Conservation (phyloP, 768 basidiomycete species). For the Tremella fuciformis region DNA sequence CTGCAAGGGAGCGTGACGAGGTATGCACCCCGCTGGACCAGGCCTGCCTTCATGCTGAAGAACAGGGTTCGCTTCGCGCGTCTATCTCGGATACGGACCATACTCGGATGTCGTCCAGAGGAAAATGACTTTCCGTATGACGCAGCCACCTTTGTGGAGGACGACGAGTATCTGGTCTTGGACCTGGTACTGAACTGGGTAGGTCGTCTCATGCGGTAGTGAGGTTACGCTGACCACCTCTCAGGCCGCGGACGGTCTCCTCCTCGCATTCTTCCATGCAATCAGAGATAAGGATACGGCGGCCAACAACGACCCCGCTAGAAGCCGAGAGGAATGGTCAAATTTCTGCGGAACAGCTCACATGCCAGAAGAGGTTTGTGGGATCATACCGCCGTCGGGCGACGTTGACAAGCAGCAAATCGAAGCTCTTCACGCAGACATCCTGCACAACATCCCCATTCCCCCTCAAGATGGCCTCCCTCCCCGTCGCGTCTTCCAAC, state of each 20-base stretch:
- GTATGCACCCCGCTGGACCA: slow-evolving; percentile 26
- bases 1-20: slow-evolving; percentile 51
- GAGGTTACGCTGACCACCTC: neutral
- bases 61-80: slow-evolving; percentile 50
- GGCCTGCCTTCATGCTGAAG: neutral
- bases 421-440: slow-evolving; percentile 37
- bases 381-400: neutral
- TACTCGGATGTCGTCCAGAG: slow-evolving; percentile 45
- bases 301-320: slow-evolving; percentile 43
- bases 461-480: slow-evolving; percentile 25
- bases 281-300: slow-evolving; percentile 47
- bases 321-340: slow-evolving; percentile 45
- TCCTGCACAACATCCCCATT: slow-evolving; percentile 25
- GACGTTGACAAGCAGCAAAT: slow-evolving; percentile 41
- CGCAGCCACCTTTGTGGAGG: slow-evolving; percentile 41
- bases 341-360: slow-evolving; percentile 50
- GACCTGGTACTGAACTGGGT: slow-evolving; percentile 52
- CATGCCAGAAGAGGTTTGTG: slow-evolving; percentile 47
- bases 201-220: slow-evolving; percentile 14
- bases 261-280: slow-evolving; percentile 53
- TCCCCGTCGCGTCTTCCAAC: slow-evolving; percentile 48
- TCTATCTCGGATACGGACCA: slow-evolving; percentile 44
- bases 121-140: slow-evolving; percentile 43
- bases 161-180: slow-evolving; percentile 49
- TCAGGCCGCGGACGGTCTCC: slow-evolving; percentile 48